A percentile compares a stretch with the other conserved stretches of the same genome.
Evolutionary conservation across 2,329 filamentous ascomycete genomes (phyloP).

Genomic region (Cryoendolithus antarcticus): DNA sequence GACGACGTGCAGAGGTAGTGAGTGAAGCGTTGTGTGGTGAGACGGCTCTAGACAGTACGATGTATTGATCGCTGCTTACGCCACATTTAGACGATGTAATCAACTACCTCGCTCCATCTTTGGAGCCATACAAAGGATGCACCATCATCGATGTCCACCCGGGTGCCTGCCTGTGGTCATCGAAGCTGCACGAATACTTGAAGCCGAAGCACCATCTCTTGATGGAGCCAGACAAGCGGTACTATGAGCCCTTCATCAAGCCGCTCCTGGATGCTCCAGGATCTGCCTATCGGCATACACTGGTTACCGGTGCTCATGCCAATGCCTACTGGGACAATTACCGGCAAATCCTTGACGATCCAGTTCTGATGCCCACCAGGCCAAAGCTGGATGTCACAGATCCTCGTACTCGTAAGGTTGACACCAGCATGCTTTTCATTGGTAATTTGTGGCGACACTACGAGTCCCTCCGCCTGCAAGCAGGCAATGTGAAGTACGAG

Average conservation of each 20-base stretch:
- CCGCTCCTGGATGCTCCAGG: slow-evolving; percentile 27
- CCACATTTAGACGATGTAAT: slow-evolving; percentile 50
- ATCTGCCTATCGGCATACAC: slow-evolving; percentile 38
- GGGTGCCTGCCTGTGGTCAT: slow-evolving; percentile 65
- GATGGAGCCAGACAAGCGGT: slow-evolving; percentile 54
- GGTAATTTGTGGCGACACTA: slow-evolving; percentile 20
- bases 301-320: slow-evolving; percentile 12
- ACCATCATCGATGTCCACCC: slow-evolving; percentile 83
- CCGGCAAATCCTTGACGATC: slow-evolving; percentile 37
- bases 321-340: slow-evolving; percentile 27
- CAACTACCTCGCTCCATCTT: slow-evolving; percentile 53
- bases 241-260: slow-evolving; percentile 50
- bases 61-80: background rate
- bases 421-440: slow-evolving; percentile 57
- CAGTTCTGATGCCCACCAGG: slow-evolving; percentile 44
- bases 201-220: slow-evolving; percentile 73
- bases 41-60: background rate
- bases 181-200: slow-evolving; percentile 60
- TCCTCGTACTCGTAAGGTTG: slow-evolving; percentile 39
- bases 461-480: background rate
- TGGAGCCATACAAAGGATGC: slow-evolving; percentile 61
- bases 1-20: slow-evolving; percentile 22
- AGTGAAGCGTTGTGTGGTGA: slow-evolving; percentile 27
- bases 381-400: slow-evolving; percentile 26
- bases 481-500: slow-evolving; percentile 1